Base-by-base conservation (phyloP, 495 filamentous ascomycete genomes). In the Lasiosphaeria miniovina region DNA sequence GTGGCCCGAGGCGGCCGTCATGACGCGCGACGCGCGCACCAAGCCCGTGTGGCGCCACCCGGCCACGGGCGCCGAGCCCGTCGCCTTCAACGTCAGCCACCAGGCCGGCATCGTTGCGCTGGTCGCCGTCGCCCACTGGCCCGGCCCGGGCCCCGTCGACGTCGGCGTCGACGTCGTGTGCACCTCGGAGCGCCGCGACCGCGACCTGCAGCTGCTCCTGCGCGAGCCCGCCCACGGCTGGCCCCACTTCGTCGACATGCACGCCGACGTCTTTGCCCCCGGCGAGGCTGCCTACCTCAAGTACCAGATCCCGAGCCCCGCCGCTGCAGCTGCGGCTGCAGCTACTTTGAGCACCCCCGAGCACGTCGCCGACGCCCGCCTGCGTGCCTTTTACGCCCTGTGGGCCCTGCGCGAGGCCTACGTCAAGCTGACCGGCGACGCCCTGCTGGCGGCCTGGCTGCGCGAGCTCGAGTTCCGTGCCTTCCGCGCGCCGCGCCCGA, bases 351-450 rank as follows among this genome's bases (percentile, higher is more conserved):
- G 58, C 59, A 31, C 60, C 60, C 57, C 52, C 24, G 70, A 68
- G 46, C 61, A 68, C 49, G 56, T 63, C 3, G 43, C 61, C 4
- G 74, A 75, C 51, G 71, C 57, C 40, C 72, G 71, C 66, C 76
- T 95, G 46, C 79, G 92, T 3, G 76, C 85, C 5, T 97, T 97
- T 71, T 96, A 94, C 66, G 85, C 91, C 3, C 89, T 88, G 63
- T 96, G 90, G 90, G 90, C 88, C 56, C 78, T 94, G 55, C 89
- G 94, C 64, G 92, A 96, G 74, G 89, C 92, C 1, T 97, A 92
- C 74, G 85, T 97, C 62, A 97, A 97, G 81, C 84, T 97, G 83
- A 91, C 90, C 8, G 92, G 92, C 35, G 91, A 96, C 64, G 92
- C 90, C 15, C 76, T 97, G 52, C 75, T 96, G 38, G 91, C 91